phyloP scores from a whole-genome alignment of 306 rosid genomes.

The Dryas alaskensis region DNA sequence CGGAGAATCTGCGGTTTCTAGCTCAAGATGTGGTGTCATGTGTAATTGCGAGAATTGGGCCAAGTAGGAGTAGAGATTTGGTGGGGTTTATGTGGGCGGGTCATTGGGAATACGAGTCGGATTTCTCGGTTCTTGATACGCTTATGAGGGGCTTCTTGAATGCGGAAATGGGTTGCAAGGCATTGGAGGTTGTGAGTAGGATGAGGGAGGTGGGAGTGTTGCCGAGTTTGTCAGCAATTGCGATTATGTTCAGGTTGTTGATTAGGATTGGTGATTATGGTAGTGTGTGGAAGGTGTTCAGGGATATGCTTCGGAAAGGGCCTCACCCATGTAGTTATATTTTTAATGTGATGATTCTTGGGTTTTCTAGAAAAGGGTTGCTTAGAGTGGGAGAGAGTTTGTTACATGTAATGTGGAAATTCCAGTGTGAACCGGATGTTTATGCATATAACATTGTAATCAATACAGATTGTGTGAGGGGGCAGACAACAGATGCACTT shows the following conservation, averaged over 20 bases:
- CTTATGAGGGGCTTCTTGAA: slow-evolving; percentile 57
- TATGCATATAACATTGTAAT: slow-evolving; percentile 52
- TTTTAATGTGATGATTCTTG: slow-evolving; percentile 46
- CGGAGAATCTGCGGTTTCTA: slow-evolving; percentile 36
- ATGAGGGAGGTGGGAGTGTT: slow-evolving; percentile 53
- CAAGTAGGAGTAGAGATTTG: slow-evolving; percentile 40
- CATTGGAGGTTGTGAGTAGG: slow-evolving; percentile 47
- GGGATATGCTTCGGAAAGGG: slow-evolving; percentile 47
- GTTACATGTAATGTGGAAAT: slow-evolving; percentile 62
- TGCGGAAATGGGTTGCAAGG: slow-evolving; percentile 56
- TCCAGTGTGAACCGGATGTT: slow-evolving; percentile 50
- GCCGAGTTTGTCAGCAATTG: slow-evolving; percentile 46
- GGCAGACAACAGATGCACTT: slow-evolving; percentile 46
- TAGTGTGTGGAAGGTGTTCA: slow-evolving; percentile 67
- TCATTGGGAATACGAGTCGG: slow-evolving; percentile 53
- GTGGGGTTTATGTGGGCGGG: slow-evolving; percentile 61
- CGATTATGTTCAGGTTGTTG: slow-evolving; percentile 45
- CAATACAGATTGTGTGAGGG: slow-evolving; percentile 45
- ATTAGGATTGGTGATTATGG: slow-evolving; percentile 67
- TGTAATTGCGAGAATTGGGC: slow-evolving; percentile 51
- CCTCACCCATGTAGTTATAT: slow-evolving; percentile 45
- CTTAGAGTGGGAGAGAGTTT: slow-evolving; percentile 51
- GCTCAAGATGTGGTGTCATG: slow-evolving; percentile 70
- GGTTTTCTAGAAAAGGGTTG: slow-evolving; percentile 61
- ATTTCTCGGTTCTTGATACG: slow-evolving; percentile 59